Evolutionary conservation across 1,139 yeast species (phyloP).

Genomic region (Yamadazyma trypodendri): DNA sequence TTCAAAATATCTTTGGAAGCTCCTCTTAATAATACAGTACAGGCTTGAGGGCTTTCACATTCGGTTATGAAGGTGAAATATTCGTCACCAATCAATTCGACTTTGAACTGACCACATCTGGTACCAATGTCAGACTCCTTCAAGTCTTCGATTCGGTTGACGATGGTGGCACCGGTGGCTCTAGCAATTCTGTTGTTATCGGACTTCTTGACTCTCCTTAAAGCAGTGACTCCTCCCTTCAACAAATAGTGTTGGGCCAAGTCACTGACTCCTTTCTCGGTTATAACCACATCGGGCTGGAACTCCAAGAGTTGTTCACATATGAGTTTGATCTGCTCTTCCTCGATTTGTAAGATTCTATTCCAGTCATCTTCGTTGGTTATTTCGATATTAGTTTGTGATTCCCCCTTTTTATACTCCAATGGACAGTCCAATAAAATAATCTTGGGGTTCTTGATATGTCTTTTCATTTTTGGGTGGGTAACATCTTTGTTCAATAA

Average conservation of each 20-base stretch:
- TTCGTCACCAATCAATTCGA: constrained; percentile 95
- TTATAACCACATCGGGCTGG: constrained; percentile 91
- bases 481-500: constrained; percentile 94
- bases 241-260: constrained; percentile 94
- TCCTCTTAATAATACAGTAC: constrained; percentile 90
- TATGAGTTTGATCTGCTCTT: constrained; percentile 87
- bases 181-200: constrained; percentile 97
- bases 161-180: constrained; percentile 97
- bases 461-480: constrained; percentile 95
- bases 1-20: constrained; percentile 95
- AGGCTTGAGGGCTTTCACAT: constrained; percentile 86
- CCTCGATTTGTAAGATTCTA: constrained; percentile 89
- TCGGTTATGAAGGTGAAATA: constrained; percentile 84
- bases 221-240: constrained; percentile 89
- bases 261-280: constrained; percentile 98
- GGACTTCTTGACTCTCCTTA: constrained; percentile 93
- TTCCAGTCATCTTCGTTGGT: constrained; percentile 97
- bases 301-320: constrained; percentile 83
- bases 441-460: constrained; percentile 84
- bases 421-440: constrained; percentile 92
- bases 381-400: constrained; percentile 96
- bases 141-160: constrained; percentile 91
- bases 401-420: constrained; percentile 98
- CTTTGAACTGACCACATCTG: constrained; percentile 85
- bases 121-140: constrained; percentile 89